Conservation (phyloP, 306 rosid species). For the Dryas alaskensis region DNA sequence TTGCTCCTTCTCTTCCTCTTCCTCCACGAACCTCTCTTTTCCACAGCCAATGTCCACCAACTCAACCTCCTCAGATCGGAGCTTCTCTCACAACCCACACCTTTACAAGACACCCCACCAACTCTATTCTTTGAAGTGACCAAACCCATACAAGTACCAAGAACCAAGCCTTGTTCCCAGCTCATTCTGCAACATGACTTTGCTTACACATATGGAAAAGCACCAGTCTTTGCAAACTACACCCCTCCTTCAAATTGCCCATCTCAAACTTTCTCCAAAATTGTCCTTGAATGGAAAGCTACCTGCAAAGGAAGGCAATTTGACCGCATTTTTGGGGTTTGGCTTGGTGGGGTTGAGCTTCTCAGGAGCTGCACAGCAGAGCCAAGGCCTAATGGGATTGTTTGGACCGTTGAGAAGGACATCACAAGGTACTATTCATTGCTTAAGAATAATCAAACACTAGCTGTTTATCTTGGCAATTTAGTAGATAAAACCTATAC, state of each 20-base stretch:
- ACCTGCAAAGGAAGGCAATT: slow-evolving; percentile 76
- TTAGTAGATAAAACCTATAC: slow-evolving; percentile 58
- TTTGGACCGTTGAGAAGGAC: slow-evolving; percentile 86
- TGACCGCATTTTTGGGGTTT: slow-evolving; percentile 86
- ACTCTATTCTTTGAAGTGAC: slow-evolving; percentile 69
- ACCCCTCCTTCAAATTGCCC: slow-evolving; percentile 64
- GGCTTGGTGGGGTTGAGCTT: slow-evolving; percentile 89
- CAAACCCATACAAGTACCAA: slow-evolving; percentile 63
- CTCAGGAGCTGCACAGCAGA: slow-evolving; percentile 93
- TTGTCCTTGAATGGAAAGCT: slow-evolving; percentile 78
- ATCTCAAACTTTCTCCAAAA: slow-evolving; percentile 42
- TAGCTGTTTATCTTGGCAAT: slow-evolving; percentile 76
- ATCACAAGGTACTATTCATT: slow-evolving; percentile 75
- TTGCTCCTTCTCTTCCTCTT: slow-evolving; percentile 18
- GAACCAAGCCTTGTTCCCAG: slow-evolving; percentile 57
- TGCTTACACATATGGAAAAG: slow-evolving; percentile 58
- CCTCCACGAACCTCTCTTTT: slow-evolving; percentile 39
- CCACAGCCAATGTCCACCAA: slow-evolving; percentile 49
- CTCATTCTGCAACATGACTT: slow-evolving; percentile 67
- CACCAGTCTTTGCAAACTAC: slow-evolving; percentile 65
- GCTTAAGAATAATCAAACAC: slow-evolving; percentile 51
- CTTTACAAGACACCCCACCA: slow-evolving; percentile 37
- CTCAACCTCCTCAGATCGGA: slow-evolving; percentile 36
- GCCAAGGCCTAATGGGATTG: slow-evolving; percentile 65
- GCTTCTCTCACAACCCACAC: slow-evolving; percentile 17